Conservation (phyloP, 2,329 filamentous ascomycete species). For the Sporothrix schenckii region DNA sequence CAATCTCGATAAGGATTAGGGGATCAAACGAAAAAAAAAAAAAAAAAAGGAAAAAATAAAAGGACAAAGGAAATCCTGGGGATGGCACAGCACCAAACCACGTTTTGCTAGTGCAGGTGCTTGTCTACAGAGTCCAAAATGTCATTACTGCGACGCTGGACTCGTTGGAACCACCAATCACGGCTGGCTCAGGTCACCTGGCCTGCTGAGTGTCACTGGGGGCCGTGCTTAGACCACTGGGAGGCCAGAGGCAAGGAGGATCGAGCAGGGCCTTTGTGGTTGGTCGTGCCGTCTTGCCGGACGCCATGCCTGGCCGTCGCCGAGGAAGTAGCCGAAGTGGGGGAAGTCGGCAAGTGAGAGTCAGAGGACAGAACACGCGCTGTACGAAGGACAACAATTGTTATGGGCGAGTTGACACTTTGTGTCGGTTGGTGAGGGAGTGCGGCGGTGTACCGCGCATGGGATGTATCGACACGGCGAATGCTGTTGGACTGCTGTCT, state of each 20-base stretch:
- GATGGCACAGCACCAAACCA: background rate
- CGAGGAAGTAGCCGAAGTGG: slow-evolving; percentile 30
- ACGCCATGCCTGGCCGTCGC: slow-evolving; percentile 19
- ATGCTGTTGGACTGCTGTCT: too few relatives aligned
- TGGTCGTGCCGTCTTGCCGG: slow-evolving; percentile 30
- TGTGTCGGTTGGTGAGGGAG: too few relatives aligned
- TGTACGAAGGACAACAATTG: too few relatives aligned
- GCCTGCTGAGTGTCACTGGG: too few relatives aligned
- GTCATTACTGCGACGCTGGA: background rate
- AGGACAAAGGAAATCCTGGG: background rate
- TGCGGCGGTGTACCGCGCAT: too few relatives aligned
- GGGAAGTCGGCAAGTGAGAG: background rate
- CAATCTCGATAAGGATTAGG: too few relatives aligned
- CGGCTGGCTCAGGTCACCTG: background rate
- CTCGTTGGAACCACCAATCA: slow-evolving; percentile 1
- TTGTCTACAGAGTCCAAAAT: background rate
- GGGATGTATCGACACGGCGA: too few relatives aligned
- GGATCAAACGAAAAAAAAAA: background rate
- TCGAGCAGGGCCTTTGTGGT: slow-evolving; percentile 3
- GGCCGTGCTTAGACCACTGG: background rate
- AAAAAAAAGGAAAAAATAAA: background rate
- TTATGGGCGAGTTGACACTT: too few relatives aligned
- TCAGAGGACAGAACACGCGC: too few relatives aligned
- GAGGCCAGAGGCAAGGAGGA: background rate
- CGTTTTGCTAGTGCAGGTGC: background rate